Percentiles rank a stretch among this genome's conserved stretches.
Evolutionary conservation across 2,329 filamentous ascomycete genomes (phyloP).

Genomic region (Diaporthe ampelina): DNA sequence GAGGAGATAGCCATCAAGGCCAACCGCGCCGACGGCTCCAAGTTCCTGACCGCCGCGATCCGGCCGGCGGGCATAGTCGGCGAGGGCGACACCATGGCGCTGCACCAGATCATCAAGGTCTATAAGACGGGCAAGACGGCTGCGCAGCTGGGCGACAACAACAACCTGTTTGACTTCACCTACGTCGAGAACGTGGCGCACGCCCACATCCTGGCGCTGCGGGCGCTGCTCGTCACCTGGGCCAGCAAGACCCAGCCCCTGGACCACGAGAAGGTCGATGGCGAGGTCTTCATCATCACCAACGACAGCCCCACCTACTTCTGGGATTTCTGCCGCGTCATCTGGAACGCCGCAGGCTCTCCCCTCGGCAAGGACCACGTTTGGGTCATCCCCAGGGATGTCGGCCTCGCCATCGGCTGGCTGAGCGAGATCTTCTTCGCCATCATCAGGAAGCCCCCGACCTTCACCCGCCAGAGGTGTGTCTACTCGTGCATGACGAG

Average conservation of each 20-base stretch:
- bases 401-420: conserved; percentile 66
- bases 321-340: conserved; percentile 86
- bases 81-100: conserved; percentile 84
- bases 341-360: conserved; percentile 77
- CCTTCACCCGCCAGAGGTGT: conserved; percentile 72
- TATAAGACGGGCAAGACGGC: conserved; percentile 77
- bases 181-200: conserved; percentile 77
- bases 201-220: conserved; percentile 85
- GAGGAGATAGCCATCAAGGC: conserved; percentile 85
- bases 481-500: conserved; percentile 80
- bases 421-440: conserved; percentile 66
- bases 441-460: conserved; percentile 66
- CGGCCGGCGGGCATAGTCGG: conserved; percentile 93
- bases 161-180: conserved; percentile 75
- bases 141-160: conserved; percentile 82
- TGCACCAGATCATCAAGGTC: conserved; percentile 80
- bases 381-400: conserved; percentile 66
- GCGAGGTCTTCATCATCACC: conserved; percentile 90
- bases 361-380: conserved; percentile 66
- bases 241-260: conserved; percentile 72
- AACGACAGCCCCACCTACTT: conserved; percentile 92
- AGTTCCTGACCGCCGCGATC: conserved; percentile 83
- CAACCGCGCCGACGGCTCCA: conserved; percentile 71
- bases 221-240: conserved; percentile 76
- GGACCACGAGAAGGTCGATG: conserved; percentile 81